Evolutionary conservation across 768 basidiomycete genomes (phyloP).

Genomic region (Podaxis sp.): DNA sequence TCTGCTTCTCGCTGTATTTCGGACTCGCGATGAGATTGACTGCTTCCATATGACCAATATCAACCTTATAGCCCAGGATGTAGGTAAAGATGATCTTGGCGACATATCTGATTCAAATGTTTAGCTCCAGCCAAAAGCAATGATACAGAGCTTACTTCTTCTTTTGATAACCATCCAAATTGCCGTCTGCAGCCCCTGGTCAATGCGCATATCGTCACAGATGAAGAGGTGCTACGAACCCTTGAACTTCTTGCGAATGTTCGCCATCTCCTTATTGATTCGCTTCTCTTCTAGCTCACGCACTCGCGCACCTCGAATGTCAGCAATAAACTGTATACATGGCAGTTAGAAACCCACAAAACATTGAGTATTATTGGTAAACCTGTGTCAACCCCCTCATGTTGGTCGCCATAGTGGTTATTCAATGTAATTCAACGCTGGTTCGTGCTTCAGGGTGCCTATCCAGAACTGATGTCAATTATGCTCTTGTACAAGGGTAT

Average conservation of each 20-base stretch:
- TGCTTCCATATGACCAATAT: constrained; percentile 99
- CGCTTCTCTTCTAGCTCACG: constrained; percentile 97
- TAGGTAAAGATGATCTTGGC: constrained; percentile 99
- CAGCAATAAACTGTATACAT: constrained; percentile 86
- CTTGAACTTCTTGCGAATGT: constrained; percentile 99
- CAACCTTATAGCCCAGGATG: constrained; percentile 98
- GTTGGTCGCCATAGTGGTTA: constrained; percentile 69
- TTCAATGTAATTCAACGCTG: too few species aligned
- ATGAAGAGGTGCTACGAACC: constrained; percentile 41
- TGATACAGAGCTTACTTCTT: constrained; percentile 63
- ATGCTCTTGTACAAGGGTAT: background rate
- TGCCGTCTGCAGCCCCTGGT: constrained; percentile 54
- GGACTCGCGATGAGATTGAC: constrained; percentile 94
- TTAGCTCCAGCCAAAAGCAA: constrained; percentile 6
- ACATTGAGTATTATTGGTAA: constrained; percentile 22
- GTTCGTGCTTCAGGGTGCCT: too few species aligned
- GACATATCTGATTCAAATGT: constrained; percentile 66
- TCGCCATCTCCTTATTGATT: constrained; percentile 99
- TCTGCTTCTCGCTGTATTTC: constrained; percentile 99
- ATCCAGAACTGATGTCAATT: too few species aligned
- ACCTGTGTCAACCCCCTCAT: constrained; percentile 96
- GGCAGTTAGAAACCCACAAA: constrained; percentile 10
- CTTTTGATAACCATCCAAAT: constrained; percentile 88
- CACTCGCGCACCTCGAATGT: constrained; percentile 94
- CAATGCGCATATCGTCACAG: background rate